Conservation (phyloP, 225 moss, liverwort and hornwort species). For the Polytrichum commune region DNA sequence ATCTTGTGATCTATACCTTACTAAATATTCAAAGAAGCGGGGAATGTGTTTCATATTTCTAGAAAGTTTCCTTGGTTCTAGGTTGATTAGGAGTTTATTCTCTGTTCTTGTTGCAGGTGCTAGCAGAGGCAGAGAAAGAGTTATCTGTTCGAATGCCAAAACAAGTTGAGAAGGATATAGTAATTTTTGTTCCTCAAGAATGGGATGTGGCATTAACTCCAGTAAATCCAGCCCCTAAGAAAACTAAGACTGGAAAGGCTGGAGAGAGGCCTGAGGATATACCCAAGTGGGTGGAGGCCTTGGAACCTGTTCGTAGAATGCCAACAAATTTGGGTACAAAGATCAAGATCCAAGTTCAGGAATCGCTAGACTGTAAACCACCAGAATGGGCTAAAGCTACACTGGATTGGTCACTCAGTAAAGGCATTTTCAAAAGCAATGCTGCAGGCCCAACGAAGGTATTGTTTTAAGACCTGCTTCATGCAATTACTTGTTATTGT, state of each 20-base stretch:
- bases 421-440: constrained; percentile 91
- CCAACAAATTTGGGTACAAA: constrained; percentile 92
- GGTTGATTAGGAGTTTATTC: not conserved
- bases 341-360: constrained; percentile 80
- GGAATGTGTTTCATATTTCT: no score
- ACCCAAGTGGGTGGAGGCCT: constrained; percentile 66
- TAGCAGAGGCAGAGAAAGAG: constrained; percentile 94
- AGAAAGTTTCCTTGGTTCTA: not conserved
- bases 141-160: constrained; percentile 51
- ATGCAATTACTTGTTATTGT: no score
- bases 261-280: constrained; percentile 55
- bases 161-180: constrained; percentile 52
- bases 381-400: constrained; percentile 86
- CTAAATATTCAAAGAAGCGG: no score
- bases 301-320: constrained; percentile 91
- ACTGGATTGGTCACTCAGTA: constrained; percentile 77
- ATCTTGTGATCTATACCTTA: no score
- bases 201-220: constrained; percentile 58
- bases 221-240: constrained; percentile 48
- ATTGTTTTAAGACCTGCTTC: not conserved
- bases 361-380: constrained; percentile 66
- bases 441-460: constrained; percentile 97
- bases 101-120: constrained; percentile 46
- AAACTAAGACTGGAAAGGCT: constrained; percentile 36
- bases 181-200: constrained; percentile 58